Conservation (phyloP, 1,139 yeast genomes). For the Zygosaccharomyces pseudobailii region DNA sequence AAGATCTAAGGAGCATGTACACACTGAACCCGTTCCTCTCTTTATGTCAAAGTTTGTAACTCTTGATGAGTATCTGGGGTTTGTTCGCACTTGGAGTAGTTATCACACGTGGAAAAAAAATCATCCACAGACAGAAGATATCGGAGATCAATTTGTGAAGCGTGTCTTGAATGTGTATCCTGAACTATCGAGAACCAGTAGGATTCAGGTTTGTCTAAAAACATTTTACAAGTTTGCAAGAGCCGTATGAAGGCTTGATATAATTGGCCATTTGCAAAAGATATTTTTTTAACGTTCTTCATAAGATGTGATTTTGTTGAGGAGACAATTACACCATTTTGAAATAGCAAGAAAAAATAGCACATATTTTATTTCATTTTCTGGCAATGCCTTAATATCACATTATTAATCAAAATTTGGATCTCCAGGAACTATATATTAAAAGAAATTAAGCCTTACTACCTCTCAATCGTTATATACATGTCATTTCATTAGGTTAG, state of each 20-base stretch:
- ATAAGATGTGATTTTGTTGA: too few species aligned
- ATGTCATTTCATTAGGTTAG: too few species aligned
- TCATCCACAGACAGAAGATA: slow-evolving; percentile 30
- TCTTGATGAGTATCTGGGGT: slow-evolving; percentile 43
- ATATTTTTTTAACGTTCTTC: too few species aligned
- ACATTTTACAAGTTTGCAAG: slow-evolving; percentile 39
- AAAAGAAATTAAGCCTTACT: too few species aligned
- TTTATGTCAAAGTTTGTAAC: slow-evolving; percentile 42
- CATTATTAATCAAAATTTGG: too few species aligned
- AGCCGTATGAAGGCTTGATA: neutral
- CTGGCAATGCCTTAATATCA: too few species aligned
- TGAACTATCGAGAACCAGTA: slow-evolving; percentile 33
- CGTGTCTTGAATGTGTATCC: slow-evolving; percentile 25
- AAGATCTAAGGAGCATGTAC: slow-evolving; percentile 13
- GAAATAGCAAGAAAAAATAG: too few species aligned
- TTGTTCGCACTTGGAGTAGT: slow-evolving; percentile 65
- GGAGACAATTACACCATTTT: too few species aligned
- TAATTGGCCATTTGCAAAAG: neutral
- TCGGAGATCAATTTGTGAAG: slow-evolving; percentile 28
- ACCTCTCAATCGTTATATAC: too few species aligned
- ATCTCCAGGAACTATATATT: too few species aligned
- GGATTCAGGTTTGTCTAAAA: slow-evolving; percentile 36
- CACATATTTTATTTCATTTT: too few species aligned
- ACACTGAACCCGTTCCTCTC: slow-evolving; percentile 27
- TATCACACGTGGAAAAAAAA: slow-evolving; percentile 59